Conservation (phyloP, 2,329 filamentous ascomycete species). For the Xylariaceae sp. region DNA sequence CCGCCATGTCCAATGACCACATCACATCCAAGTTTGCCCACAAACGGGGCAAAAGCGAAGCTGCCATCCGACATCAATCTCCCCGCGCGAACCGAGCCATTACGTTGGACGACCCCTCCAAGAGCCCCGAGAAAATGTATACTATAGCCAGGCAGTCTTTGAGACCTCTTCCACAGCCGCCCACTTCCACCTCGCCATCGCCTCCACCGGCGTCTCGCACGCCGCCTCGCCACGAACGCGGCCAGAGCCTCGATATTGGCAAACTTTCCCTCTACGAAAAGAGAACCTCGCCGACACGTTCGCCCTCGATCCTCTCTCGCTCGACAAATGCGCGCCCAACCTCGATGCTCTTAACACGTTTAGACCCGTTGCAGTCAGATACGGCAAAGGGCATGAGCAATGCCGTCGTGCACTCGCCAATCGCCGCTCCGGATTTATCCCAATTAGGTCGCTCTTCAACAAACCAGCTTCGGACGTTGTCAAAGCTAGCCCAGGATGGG, state of each 20-base stretch:
- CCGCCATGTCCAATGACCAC: conserved; percentile 61
- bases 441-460: conserved; percentile 84
- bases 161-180: conserved; percentile 65
- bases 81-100: conserved; percentile 37
- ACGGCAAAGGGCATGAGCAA: conserved; percentile 30
- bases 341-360: conserved; percentile 55
- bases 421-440: conserved; percentile 69
- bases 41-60: conserved; percentile 72
- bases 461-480: conserved; percentile 79
- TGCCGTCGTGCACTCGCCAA: conserved; percentile 38
- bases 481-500: conserved; percentile 70
- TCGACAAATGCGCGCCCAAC: conserved; percentile 43
- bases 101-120: conserved; percentile 39
- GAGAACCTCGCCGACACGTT: conserved; percentile 38
- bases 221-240: conserved; percentile 42
- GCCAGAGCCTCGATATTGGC: conserved; percentile 59
- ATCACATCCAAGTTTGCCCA: conserved; percentile 45
- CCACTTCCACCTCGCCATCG: conserved; percentile 39
- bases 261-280: conserved; percentile 46
- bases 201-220: conserved; percentile 29
- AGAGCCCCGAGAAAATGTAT: conserved; percentile 58
- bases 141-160: conserved; percentile 70
- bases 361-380: conserved; percentile 44
- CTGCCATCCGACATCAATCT: conserved; percentile 46
- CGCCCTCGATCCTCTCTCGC: conserved; percentile 18